Base-by-base conservation (phyloP, 768 basidiomycete species). In the Kwoniella sp. region DNA sequence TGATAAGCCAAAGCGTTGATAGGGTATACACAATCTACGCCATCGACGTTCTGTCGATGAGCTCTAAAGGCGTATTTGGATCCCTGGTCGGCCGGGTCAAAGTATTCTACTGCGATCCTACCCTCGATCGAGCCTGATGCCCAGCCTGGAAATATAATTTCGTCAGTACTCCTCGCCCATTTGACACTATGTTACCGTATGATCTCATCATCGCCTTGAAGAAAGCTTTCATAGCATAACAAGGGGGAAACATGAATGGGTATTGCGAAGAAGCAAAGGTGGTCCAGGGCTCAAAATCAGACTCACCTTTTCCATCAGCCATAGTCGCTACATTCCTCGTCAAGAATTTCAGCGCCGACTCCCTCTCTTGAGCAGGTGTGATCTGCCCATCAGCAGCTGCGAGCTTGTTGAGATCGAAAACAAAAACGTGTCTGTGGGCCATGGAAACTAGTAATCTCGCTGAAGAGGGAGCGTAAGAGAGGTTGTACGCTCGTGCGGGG, bases 51-150 rank as follows among this genome's bases (percentile, higher is more conserved):
- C 76, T 92, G 89, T 3, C 95, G 85, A 74, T 99, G 95, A 68
- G 94, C 96, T 78, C 96, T 93, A 86, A 97, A 99, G 1, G 96
- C 96, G 79, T 94, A 96, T 82, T 93, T 88, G 69, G 85, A 84
- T n/a, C 89, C 88, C 79, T 98, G 95, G 0, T 84, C 83, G 2
- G 85, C 86, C 1, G 90, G 87, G 68, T 97, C 91, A 70, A 96
- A 94, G 79, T 95, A 99, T 79, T 99, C 96, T 29, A 98, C 93
- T 0, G 94, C 92, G 62, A 98, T 96, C 24, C 96, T 85, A 1
- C 96, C 96, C 73, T 99, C 96, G 15, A 94, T 92, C 0, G 91
- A 93, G 0, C 89, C 90, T 0, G 89, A 91, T 12, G 93, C 93
- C 79, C 91, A 99, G 12, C 95, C 93, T 91, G 71, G 10, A 44